These are phyloP conservation scores for Peronospora destructor DNA, from an alignment of 352 stramenopile species.

Conservation along the genomic window DNA sequence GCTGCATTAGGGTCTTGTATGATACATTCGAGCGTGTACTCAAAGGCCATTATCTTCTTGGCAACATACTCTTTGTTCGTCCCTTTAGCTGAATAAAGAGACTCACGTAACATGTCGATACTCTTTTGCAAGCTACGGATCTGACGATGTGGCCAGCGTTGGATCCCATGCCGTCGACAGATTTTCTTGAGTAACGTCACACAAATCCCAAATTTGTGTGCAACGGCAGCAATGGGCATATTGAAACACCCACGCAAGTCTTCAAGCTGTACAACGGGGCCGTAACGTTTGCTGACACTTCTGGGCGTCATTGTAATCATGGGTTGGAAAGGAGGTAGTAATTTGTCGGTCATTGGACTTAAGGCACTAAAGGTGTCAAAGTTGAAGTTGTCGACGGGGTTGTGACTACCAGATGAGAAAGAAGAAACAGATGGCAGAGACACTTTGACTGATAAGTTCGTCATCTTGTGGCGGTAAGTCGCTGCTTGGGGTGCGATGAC, in stretches of 20 bases:
- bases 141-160: slow-evolving; percentile 78
- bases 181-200: slow-evolving; percentile 84
- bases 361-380: slow-evolving; percentile 32
- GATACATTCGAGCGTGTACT: slow-evolving; percentile 77
- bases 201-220: slow-evolving; percentile 79
- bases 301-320: slow-evolving; percentile 3
- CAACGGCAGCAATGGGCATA: slow-evolving; percentile 75
- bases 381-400: slow-evolving; percentile 11
- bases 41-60: slow-evolving; percentile 77
- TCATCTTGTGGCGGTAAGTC: slow-evolving; percentile 43
- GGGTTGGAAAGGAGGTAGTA: neutral
- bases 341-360: slow-evolving; percentile 45
- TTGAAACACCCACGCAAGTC: slow-evolving; percentile 77
- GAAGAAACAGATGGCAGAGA: slow-evolving; percentile 9
- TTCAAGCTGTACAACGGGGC: slow-evolving; percentile 62
- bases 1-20: slow-evolving; percentile 76
- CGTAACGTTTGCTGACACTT: slow-evolving; percentile 46
- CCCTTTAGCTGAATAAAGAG: slow-evolving; percentile 59
- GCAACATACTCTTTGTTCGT: slow-evolving; percentile 75
- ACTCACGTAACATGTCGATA: slow-evolving; percentile 75
- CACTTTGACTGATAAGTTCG: slow-evolving; percentile 40
- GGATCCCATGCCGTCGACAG: slow-evolving; percentile 72
- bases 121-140: slow-evolving; percentile 80
- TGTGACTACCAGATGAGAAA: slow-evolving; percentile 6
- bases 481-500: slow-evolving; percentile 7